Conservation (phyloP, 768 basidiomycete genomes). For the Podaxis sp. region DNA sequence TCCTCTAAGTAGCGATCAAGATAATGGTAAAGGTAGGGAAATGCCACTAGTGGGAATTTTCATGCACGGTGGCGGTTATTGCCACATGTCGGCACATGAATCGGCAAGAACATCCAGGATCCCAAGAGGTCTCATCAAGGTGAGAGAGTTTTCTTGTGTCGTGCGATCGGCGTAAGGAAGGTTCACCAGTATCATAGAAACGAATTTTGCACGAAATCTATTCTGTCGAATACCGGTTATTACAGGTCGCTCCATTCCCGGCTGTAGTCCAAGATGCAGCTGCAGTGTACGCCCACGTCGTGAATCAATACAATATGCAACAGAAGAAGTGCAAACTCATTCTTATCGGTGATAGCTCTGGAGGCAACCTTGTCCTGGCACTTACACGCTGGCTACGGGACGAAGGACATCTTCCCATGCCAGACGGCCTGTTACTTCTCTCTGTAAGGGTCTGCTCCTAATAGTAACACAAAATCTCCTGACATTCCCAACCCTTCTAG, state of each 20-base stretch:
- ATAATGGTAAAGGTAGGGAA: slow-evolving; percentile 15
- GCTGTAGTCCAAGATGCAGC: slow-evolving; percentile 50
- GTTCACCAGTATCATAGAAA: slow-evolving; percentile 17
- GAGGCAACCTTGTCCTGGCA: slow-evolving; percentile 48
- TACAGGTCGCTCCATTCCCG: slow-evolving; percentile 51
- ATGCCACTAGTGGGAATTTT: slow-evolving; percentile 41
- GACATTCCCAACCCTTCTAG: slow-evolving; percentile 6
- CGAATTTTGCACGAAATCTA: slow-evolving; percentile 31
- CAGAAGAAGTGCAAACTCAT: slow-evolving; percentile 31
- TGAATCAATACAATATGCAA: slow-evolving; percentile 24
- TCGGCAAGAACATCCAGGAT: slow-evolving; percentile 41
- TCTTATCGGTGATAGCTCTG: slow-evolving; percentile 52
- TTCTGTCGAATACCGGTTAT: slow-evolving; percentile 47
- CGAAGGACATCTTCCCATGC: slow-evolving; percentile 38
- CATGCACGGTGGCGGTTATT: slow-evolving; percentile 53
- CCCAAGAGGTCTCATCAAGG: slow-evolving; percentile 42
- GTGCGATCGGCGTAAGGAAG: not conserved
- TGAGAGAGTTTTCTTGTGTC: slow-evolving; percentile 12
- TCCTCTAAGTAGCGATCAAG: slow-evolving; percentile 14
- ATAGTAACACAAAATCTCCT: not conserved
- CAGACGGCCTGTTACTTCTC: slow-evolving; percentile 41
- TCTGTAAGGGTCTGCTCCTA: slow-evolving; percentile 26
- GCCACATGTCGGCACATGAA: slow-evolving; percentile 56
- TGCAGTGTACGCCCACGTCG: slow-evolving; percentile 44
- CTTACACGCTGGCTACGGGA: slow-evolving; percentile 51